Evolutionary conservation across 2,329 filamentous ascomycete genomes (phyloP), one percentile per base, ranked within the genome.

Genomic region (Phoma herbarum): DNA sequence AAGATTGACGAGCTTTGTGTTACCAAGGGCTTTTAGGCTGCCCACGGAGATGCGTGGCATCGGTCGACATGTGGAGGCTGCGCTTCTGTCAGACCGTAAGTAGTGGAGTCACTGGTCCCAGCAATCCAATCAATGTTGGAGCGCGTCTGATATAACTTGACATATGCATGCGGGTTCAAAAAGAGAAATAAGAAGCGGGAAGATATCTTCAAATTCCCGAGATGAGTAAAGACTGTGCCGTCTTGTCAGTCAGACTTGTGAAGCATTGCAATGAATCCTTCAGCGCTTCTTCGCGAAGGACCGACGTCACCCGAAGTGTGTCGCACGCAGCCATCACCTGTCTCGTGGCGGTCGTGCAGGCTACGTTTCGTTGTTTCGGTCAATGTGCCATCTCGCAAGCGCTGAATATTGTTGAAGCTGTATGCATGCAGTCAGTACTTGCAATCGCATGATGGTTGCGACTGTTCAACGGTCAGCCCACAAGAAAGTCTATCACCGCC

Each of bases 1-100:
- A 66, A 72, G 72, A 74, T 75, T 73, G 64, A 75, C 73, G 72
- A 75, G 57, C 50, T 62, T 62, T 66, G 70, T 74, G 63, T 67
- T 56, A 69, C 64, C 63, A 50, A 60, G 42, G 57, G 56, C 57
- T 63, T 57, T 60, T 50, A 57, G 48, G 23, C 43, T 52, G 37
- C 57, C 57, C 60, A 57, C 51, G 57, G 52, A 55, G 55, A 66
- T 69, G 68, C 68, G 65, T 66, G 61, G 62, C 64, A 68, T 66
- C 60, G 56, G 58, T 61, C 59, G 56, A 65, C 46, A 62, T 63
- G 66, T 52, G 62, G 61, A 63, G 57, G 48, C 52, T 61, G 60
- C 58, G 54, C 44, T 54, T 56, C 43, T 65, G 63, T 65, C 56
- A 63, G 53, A 64, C 63, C 42, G 53, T 44, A 51, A 59, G 57